phyloP scores from a whole-genome alignment of 2,329 filamentous ascomycete genomes.

The Phialocephala subalpina region DNA sequence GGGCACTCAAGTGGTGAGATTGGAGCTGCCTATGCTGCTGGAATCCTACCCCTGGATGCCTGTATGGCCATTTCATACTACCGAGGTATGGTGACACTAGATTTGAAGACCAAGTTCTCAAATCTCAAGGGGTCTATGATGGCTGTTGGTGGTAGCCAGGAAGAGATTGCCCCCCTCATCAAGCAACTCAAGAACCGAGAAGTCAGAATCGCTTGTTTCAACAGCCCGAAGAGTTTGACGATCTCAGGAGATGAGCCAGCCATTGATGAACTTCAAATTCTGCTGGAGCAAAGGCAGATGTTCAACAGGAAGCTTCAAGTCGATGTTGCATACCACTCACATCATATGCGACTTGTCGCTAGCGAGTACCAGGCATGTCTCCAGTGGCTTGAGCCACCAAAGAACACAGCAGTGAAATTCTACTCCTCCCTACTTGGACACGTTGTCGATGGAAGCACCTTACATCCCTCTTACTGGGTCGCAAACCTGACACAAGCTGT shows the following conservation, averaged over 20 bases:
- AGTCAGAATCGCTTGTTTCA: conserved; percentile 45
- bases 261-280: conserved; percentile 25
- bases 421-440: conserved; percentile 33
- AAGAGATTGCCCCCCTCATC: conserved; percentile 19
- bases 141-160: conserved; percentile 52
- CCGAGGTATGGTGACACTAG: conserved; percentile 28
- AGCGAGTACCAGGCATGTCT: conserved; percentile 37
- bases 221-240: conserved; percentile 39
- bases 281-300: conserved; percentile 32
- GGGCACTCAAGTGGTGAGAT: conserved; percentile 46
- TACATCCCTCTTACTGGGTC: conserved; percentile 53
- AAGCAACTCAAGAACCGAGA: conserved; percentile 23
- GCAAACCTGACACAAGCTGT: conserved; percentile 55
- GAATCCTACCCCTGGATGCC: conserved; percentile 32
- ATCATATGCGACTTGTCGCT: conserved; percentile 44
- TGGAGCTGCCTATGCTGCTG: conserved; percentile 48
- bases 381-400: conserved; percentile 13
- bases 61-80: conserved; percentile 38
- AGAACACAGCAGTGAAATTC: conserved; percentile 15
- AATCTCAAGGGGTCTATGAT: conserved; percentile 57
- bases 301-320: conserved; percentile 47
- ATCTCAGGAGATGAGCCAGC: conserved; percentile 36
- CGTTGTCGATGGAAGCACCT: conserved; percentile 21
- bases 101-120: conserved; percentile 34
- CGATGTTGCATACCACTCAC: conserved; percentile 52